These are phyloP conservation scores for Adansonia grandidieri DNA, from an alignment of 441 rosid genomes.

Conservation along the genomic window DNA sequence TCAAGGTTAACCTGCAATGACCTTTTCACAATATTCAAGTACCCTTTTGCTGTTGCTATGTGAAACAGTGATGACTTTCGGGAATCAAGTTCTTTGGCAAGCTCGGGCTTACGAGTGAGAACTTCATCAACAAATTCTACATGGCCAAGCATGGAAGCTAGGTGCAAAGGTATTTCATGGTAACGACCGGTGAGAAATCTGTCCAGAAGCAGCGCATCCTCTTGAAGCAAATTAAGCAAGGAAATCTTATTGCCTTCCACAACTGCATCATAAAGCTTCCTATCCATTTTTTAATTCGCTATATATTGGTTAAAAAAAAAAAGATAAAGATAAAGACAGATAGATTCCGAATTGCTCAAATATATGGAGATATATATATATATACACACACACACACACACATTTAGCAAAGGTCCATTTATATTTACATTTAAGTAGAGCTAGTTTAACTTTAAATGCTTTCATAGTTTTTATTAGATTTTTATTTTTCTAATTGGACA, in stretches of 20 bases:
- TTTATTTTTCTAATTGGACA: too few relatives aligned
- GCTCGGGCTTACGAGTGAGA: constrained; percentile 24
- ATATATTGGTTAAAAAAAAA: not conserved
- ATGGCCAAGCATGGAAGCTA: constrained; percentile 24
- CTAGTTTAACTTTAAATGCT: too few relatives aligned
- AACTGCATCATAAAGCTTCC: constrained; percentile 13
- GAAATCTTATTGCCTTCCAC: not conserved
- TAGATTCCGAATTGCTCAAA: too few relatives aligned
- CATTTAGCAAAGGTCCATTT: too few relatives aligned
- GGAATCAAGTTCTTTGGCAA: constrained; percentile 29
- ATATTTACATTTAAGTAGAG: too few relatives aligned
- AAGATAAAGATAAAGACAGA: too few relatives aligned
- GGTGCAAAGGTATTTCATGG: constrained; percentile 21
- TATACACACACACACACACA: too few relatives aligned
- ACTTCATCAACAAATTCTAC: not conserved
- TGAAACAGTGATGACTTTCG: constrained; percentile 29
- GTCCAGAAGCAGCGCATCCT: constrained; percentile 21
- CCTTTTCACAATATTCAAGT: constrained; percentile 15
- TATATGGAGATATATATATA: too few relatives aligned
- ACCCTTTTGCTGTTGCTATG: constrained; percentile 32
- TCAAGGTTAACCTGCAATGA: not conserved
- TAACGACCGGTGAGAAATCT: not conserved
- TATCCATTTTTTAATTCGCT: constrained; percentile 15
- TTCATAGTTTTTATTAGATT: too few relatives aligned
- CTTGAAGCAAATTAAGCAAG: constrained; percentile 7